Evolutionary conservation across 169 alveolate genomes (phyloP).

Genomic region (Cryptosporidium meleagridis): DNA sequence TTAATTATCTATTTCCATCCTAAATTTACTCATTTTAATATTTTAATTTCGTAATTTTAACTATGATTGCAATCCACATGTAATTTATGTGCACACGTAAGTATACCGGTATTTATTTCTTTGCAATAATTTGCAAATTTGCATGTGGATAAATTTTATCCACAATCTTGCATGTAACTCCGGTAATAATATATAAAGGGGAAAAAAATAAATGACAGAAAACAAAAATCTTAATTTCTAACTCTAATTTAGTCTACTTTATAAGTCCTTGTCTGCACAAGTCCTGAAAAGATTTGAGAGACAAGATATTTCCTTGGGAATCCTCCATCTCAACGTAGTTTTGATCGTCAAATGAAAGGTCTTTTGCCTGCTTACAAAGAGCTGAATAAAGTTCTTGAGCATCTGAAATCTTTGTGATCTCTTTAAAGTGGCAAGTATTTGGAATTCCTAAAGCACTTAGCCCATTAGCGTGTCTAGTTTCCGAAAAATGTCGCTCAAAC

Average conservation of each 20-base stretch:
- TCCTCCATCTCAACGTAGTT: slow-evolving; percentile 94
- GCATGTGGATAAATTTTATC: background rate
- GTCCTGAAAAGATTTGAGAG: slow-evolving; percentile 91
- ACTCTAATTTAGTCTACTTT: slow-evolving; percentile 3
- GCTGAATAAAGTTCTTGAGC: slow-evolving; percentile 78
- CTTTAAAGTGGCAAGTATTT: slow-evolving; percentile 98
- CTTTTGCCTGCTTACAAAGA: slow-evolving; percentile 43
- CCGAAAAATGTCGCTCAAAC: slow-evolving; percentile 98
- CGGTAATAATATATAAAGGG: background rate
- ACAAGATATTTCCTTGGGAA: slow-evolving; percentile 95
- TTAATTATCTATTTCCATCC: background rate
- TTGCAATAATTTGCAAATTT: background rate
- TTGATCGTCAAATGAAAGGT: slow-evolving; percentile 43
- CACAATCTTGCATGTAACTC: background rate
- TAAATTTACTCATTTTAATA: background rate
- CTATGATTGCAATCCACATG: background rate
- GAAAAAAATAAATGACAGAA: background rate
- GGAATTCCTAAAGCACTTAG: slow-evolving; percentile 99
- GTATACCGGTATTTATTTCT: background rate
- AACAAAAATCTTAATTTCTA: background rate
- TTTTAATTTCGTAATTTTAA: background rate
- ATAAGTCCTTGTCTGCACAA: slow-evolving; percentile 92
- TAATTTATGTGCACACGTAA: background rate
- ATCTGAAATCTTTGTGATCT: slow-evolving; percentile 90
- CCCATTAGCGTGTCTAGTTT: slow-evolving; percentile 99